Evolutionary conservation across 257 asterid genomes (phyloP).

Genomic region (Lavandula angustifolia): DNA sequence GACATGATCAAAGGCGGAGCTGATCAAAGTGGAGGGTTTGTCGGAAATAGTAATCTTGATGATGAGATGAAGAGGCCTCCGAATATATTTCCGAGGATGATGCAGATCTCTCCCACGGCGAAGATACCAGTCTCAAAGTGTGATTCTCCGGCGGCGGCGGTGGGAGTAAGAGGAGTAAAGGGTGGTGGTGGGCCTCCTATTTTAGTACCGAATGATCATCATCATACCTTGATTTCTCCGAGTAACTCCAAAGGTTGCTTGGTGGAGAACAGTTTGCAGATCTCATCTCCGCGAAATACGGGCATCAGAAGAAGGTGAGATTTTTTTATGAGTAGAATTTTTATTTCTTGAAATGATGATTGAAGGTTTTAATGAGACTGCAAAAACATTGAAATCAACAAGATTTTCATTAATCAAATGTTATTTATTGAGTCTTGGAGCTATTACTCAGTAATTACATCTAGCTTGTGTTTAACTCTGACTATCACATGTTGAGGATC

Average conservation of each 20-base stretch:
- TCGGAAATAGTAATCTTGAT: conserved; percentile 17
- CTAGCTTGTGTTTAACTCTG: conserved; percentile 29
- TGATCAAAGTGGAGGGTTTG: conserved; percentile 17
- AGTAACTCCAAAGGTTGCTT: conserved; percentile 50
- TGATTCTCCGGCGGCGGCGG: conserved; percentile 33
- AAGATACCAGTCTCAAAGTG: conserved; percentile 41
- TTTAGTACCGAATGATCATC: conserved; percentile 36
- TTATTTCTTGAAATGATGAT: conserved; percentile 12
- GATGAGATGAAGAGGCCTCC: conserved; percentile 49
- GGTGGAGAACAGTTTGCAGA: conserved; percentile 60
- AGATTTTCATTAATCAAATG: background rate
- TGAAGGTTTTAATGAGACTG: conserved; percentile 29
- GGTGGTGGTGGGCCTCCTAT: conserved; percentile 17
- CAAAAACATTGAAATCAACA: conserved; percentile 14
- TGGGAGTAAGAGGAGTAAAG: conserved; percentile 24
- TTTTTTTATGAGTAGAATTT: background rate
- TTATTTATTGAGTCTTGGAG: background rate
- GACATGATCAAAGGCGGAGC: too few species aligned
- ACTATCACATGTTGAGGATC: conserved; percentile 37
- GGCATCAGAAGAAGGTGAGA: conserved; percentile 86
- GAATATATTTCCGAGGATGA: conserved; percentile 68
- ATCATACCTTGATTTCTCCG: conserved; percentile 31
- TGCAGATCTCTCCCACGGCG: conserved; percentile 66
- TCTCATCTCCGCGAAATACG: conserved; percentile 96
- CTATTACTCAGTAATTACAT: conserved; percentile 15